Conservation (phyloP, 768 basidiomycete genomes). For the Hydnomerulius pinastri region DNA sequence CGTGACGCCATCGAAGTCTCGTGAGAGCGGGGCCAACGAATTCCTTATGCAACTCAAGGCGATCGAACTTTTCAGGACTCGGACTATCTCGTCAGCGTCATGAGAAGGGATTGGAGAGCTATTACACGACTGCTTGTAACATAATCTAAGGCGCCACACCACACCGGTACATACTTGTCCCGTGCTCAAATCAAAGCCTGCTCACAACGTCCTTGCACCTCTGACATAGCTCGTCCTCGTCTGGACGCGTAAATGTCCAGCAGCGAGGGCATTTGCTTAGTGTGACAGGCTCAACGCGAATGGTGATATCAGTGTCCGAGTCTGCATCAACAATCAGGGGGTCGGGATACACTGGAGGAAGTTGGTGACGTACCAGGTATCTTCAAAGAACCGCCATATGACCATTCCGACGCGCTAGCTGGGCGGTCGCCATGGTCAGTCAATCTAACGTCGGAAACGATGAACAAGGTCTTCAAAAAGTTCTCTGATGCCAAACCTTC, state of each 20-base stretch:
- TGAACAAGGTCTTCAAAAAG: slow-evolving; percentile 74
- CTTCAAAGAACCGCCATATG: slow-evolving; percentile 43
- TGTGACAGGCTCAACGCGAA: slow-evolving; percentile 64
- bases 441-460: slow-evolving; percentile 71
- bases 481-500: slow-evolving; percentile 43
- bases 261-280: slow-evolving; percentile 85
- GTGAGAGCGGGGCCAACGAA: too few relatives aligned
- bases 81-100: too few relatives aligned
- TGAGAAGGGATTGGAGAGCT: too few relatives aligned
- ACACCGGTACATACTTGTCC: too few relatives aligned
- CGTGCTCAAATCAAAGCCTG: too few relatives aligned
- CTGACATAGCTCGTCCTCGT: slow-evolving; percentile 56
- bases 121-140: too few relatives aligned
- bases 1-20: too few relatives aligned
- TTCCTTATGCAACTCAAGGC: too few relatives aligned
- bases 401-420: slow-evolving; percentile 47
- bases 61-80: too few relatives aligned
- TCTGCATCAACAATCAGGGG: slow-evolving; percentile 8
- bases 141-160: too few relatives aligned
- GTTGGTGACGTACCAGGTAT: slow-evolving; percentile 47
- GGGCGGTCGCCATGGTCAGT: slow-evolving; percentile 46
- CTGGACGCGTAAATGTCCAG: slow-evolving; percentile 71
- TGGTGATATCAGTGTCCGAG: slow-evolving; percentile 30
- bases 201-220: slow-evolving; percentile 51
- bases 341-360: neutral